Percentiles rank a stretch among this genome's conserved stretches.
These are phyloP conservation scores for Pulveroboletus sp. DNA, from an alignment of 768 basidiomycete genomes.

Conservation along the genomic window DNA sequence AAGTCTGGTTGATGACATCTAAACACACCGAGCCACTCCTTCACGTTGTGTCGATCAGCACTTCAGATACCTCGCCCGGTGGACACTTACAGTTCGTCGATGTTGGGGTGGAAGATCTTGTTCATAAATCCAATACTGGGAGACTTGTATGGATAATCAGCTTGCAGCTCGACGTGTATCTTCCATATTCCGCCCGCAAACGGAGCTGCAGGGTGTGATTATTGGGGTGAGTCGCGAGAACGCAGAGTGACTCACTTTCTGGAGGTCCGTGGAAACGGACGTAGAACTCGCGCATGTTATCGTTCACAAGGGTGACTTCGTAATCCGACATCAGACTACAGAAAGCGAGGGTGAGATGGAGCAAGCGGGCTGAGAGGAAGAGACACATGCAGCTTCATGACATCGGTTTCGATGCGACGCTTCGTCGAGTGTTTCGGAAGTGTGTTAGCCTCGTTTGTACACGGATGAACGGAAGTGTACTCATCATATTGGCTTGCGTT, in stretches of 20 bases:
- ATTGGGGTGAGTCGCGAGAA: conserved; percentile 3
- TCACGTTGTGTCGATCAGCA: conserved; percentile 11
- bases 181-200: conserved; percentile 99
- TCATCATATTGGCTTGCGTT: conserved; percentile 51
- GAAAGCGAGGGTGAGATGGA: conserved; percentile 8
- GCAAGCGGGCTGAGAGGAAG: background rate
- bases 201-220: conserved; percentile 55
- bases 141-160: conserved; percentile 98
- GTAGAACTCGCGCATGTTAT: conserved; percentile 98
- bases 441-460: conserved; percentile 25
- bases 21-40: conserved; percentile 98
- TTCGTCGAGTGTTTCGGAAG: conserved; percentile 64
- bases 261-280: conserved; percentile 91
- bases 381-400: conserved; percentile 88
- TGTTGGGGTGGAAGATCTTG: conserved; percentile 99
- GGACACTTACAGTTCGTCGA: conserved; percentile 88
- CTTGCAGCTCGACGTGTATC: conserved; percentile 97
- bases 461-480: conserved; percentile 33
- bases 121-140: conserved; percentile 99
- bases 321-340: conserved; percentile 95
- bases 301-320: conserved; percentile 95
- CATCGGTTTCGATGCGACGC: conserved; percentile 97
- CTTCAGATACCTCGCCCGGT: conserved; percentile 2
- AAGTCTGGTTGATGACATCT: conserved; percentile 98
- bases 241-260: conserved; percentile 66